Conservation (phyloP, 495 filamentous ascomycete genomes). For the Penicillium herquei region DNA sequence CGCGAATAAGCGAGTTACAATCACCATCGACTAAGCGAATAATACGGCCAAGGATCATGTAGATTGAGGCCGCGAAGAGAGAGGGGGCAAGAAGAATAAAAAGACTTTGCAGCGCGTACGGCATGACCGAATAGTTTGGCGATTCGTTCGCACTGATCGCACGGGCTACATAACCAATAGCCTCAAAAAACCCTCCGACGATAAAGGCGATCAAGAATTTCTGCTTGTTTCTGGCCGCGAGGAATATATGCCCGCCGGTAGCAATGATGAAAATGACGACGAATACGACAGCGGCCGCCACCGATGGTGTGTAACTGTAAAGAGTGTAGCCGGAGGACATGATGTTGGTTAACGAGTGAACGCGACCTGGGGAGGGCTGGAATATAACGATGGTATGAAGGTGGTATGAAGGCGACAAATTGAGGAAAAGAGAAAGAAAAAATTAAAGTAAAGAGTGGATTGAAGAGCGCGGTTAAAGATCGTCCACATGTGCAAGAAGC, state of each 20-base stretch:
- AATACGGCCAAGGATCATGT: constrained; percentile 54
- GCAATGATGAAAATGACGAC: constrained; percentile 12
- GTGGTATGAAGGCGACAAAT: too few relatives aligned
- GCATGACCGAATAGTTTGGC: background rate
- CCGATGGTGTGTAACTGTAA: constrained; percentile 18
- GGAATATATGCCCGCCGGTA: constrained; percentile 36
- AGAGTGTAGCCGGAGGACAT: constrained; percentile 11
- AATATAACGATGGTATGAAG: too few relatives aligned
- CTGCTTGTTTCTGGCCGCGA: constrained; percentile 28
- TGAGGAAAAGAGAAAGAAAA: background rate
- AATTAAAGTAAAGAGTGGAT: background rate
- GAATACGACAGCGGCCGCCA: constrained; percentile 8
- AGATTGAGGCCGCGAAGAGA: constrained; percentile 54
- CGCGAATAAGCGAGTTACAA: constrained; percentile 33
- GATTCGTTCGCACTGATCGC: background rate
- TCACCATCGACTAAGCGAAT: constrained; percentile 41
- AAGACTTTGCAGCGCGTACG: constrained; percentile 48
- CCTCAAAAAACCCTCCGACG: constrained; percentile 26
- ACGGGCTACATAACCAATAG: background rate
- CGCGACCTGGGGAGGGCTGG: too few relatives aligned
- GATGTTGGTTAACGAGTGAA: too few relatives aligned
- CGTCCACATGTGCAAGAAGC: too few relatives aligned
- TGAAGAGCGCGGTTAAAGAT: too few relatives aligned
- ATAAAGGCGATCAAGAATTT: constrained; percentile 52
- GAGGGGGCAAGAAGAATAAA: constrained; percentile 50